phyloP scores from a whole-genome alignment of 2,329 filamentous ascomycete genomes.

The Calonectria pauciramosa region DNA sequence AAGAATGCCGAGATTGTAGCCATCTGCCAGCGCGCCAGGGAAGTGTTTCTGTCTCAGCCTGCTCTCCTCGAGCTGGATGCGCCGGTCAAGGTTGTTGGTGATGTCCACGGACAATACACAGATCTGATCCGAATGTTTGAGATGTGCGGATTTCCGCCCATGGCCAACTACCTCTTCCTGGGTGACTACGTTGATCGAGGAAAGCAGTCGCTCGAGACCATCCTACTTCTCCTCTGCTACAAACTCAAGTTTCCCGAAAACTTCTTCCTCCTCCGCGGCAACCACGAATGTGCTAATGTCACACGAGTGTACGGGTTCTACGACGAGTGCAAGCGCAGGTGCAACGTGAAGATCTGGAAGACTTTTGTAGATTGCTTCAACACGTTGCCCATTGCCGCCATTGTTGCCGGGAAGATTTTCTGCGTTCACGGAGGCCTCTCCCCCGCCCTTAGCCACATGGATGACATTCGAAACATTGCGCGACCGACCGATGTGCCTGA shows the following conservation, averaged over 20 bases:
- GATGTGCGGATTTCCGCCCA: slow-evolving; percentile 97
- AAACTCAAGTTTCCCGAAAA: slow-evolving; percentile 99
- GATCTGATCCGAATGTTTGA: slow-evolving; percentile 97
- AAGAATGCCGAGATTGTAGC: slow-evolving; percentile 98
- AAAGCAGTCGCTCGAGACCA: slow-evolving; percentile 99
- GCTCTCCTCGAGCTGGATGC: slow-evolving; percentile 92
- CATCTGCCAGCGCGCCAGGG: slow-evolving; percentile 89
- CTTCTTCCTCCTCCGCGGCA: slow-evolving; percentile 98
- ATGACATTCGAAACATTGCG: slow-evolving; percentile 96
- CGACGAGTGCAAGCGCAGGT: slow-evolving; percentile 98
- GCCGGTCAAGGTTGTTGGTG: slow-evolving; percentile 97
- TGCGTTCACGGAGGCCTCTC: slow-evolving; percentile 96
- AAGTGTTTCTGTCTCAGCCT: slow-evolving; percentile 91
- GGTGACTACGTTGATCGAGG: slow-evolving; percentile 99
- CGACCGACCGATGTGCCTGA: slow-evolving; percentile 97
- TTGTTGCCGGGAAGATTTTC: slow-evolving; percentile 97
- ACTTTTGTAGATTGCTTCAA: slow-evolving; percentile 99
- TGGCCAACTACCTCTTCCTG: slow-evolving; percentile 99
- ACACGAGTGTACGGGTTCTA: slow-evolving; percentile 99
- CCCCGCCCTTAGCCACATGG: slow-evolving; percentile 94
- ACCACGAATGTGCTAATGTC: slow-evolving; percentile 99
- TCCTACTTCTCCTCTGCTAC: slow-evolving; percentile 95
- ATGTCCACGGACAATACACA: slow-evolving; percentile 99
- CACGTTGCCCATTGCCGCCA: slow-evolving; percentile 96
- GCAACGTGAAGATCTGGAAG: slow-evolving; percentile 99